Evolutionary conservation across 306 rosid genomes (phyloP).

Genomic region (Sicyos baderoa): DNA sequence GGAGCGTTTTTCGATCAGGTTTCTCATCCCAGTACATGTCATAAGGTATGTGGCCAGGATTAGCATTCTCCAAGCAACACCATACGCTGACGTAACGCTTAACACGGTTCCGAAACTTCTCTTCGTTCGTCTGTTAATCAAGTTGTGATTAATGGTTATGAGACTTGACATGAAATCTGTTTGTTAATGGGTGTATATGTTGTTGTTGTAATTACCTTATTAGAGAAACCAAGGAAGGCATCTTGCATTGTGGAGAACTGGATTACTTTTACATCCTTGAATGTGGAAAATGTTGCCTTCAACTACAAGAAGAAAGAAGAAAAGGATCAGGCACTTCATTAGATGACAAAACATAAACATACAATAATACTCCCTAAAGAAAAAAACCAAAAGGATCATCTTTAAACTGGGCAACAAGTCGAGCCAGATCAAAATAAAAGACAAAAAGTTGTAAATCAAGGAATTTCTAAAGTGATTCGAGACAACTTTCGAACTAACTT

Average conservation of each 20-base stretch:
- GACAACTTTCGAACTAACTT: too few relatives aligned
- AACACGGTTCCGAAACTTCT: constrained; percentile 60
- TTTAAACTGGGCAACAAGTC: too few relatives aligned
- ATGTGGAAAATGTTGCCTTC: constrained; percentile 54
- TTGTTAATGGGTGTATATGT: not conserved
- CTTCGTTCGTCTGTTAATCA: constrained; percentile 50
- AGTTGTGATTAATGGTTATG: not conserved
- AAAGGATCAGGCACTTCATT: too few relatives aligned
- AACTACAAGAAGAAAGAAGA: constrained; percentile 36
- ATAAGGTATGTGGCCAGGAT: constrained; percentile 81
- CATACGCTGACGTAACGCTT: constrained; percentile 79
- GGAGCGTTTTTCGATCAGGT: constrained; percentile 77
- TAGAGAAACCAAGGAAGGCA: constrained; percentile 55
- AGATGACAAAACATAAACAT: too few relatives aligned
- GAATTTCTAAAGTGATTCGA: too few relatives aligned
- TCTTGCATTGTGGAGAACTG: constrained; percentile 89
- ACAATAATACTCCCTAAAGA: too few relatives aligned
- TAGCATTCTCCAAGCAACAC: constrained; percentile 73
- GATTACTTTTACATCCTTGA: constrained; percentile 78
- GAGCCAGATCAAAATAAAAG: too few relatives aligned
- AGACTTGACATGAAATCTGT: not conserved
- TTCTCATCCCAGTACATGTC: constrained; percentile 99
- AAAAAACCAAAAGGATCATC: too few relatives aligned
- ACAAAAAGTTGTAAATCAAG: too few relatives aligned
- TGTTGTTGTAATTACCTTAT: constrained; percentile 52